These are phyloP conservation scores for Amanita exitialis DNA, from an alignment of 768 basidiomycete genomes.

Conservation along the genomic window DNA sequence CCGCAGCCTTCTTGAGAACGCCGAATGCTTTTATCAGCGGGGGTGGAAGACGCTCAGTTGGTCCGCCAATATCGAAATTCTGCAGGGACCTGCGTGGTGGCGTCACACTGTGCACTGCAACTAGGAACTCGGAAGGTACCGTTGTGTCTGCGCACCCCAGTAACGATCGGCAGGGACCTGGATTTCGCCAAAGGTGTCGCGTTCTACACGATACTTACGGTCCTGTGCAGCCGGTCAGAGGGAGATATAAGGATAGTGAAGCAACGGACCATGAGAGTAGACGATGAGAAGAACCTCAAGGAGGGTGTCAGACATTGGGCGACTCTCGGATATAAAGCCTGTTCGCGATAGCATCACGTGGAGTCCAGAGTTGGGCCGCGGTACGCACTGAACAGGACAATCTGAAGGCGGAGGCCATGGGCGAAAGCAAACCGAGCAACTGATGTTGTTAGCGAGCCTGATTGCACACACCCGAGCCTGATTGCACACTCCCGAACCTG, in stretches of 20 bases:
- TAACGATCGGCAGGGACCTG: conserved; percentile 70
- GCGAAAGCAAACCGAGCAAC: neutral
- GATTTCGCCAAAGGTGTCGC: conserved; percentile 93
- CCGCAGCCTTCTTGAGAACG: conserved; percentile 94
- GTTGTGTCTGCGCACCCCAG: conserved; percentile 98
- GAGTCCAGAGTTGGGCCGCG: conserved; percentile 2
- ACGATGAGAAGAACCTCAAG: conserved; percentile 3
- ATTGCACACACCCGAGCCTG: neutral
- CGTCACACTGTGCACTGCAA: neutral
- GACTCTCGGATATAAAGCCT: conserved; percentile 1
- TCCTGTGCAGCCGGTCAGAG: neutral
- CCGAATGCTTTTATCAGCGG: conserved; percentile 99
- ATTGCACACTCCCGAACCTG: too few species aligned
- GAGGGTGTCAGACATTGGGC: neutral
- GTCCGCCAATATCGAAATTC: conserved; percentile 98
- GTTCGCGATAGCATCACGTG: conserved; percentile 1
- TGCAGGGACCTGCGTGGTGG: conserved; percentile 62
- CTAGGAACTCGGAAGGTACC: conserved; percentile 31
- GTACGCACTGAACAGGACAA: conserved; percentile 13
- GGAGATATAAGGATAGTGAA: neutral
- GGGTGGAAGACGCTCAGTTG: conserved; percentile 83
- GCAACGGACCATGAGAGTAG: neutral
- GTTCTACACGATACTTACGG: conserved; percentile 66
- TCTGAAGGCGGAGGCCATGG: conserved; percentile 4
- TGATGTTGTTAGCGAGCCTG: neutral